A percentile compares a stretch with the other conserved stretches of the same genome.
phyloP scores from a whole-genome alignment of 768 basidiomycete species.

The Pulveroboletus ravenelii region DNA sequence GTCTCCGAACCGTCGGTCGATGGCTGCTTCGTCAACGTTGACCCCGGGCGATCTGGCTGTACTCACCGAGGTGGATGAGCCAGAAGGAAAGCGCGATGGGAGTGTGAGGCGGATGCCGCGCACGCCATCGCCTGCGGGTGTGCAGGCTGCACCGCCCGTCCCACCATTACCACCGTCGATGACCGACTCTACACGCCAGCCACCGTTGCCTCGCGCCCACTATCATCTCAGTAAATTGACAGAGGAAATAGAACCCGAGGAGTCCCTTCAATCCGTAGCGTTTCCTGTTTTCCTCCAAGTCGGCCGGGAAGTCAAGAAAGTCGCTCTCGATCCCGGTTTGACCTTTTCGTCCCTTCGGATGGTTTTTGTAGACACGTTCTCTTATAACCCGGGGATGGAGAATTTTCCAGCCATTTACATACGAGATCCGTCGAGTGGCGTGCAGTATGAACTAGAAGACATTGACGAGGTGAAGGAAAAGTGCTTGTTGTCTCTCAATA shows the following conservation, averaged over 20 bases:
- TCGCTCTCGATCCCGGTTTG: slow-evolving; percentile 60
- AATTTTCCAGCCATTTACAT: slow-evolving; percentile 96
- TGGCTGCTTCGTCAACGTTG: slow-evolving; percentile 57
- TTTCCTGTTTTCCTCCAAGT: slow-evolving; percentile 85
- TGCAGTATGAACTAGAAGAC: slow-evolving; percentile 95
- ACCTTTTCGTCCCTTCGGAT: slow-evolving; percentile 75
- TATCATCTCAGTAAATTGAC: slow-evolving; percentile 15
- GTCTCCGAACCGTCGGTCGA: slow-evolving; percentile 60
- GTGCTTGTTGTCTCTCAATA: slow-evolving; percentile 85
- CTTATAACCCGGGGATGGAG: slow-evolving; percentile 87
- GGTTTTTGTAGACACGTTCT: slow-evolving; percentile 92
- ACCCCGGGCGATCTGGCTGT: slow-evolving; percentile 71
- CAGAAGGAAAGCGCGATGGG: slow-evolving; percentile 19
- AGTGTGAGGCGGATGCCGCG: slow-evolving; percentile 27
- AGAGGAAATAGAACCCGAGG: slow-evolving; percentile 19
- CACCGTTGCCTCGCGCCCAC: background rate
- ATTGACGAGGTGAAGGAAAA: slow-evolving; percentile 88
- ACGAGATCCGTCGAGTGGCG: slow-evolving; percentile 84
- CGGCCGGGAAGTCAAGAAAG: slow-evolving; percentile 88
- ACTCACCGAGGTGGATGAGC: slow-evolving; percentile 67
- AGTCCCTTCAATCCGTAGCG: slow-evolving; percentile 18
- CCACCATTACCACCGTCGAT: slow-evolving; percentile 48
- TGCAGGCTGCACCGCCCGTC: slow-evolving; percentile 32
- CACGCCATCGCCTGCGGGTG: slow-evolving; percentile 33
- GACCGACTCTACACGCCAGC: slow-evolving; percentile 33